Base-by-base conservation (phyloP, 2,329 filamentous ascomycete genomes). In the Rutstroemia sydowiana region DNA sequence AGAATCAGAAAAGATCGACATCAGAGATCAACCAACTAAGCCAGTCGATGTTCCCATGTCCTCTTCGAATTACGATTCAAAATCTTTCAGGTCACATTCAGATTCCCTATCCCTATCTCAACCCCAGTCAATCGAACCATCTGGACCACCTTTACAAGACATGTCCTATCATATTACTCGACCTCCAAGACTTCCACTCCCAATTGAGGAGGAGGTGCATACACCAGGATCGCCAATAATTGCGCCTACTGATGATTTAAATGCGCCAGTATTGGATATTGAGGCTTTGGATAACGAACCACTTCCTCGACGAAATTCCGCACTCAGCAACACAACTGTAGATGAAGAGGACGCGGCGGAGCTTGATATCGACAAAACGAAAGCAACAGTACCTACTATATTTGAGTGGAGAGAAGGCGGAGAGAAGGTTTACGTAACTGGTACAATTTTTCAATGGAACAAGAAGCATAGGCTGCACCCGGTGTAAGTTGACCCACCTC, bases 381-480 rank as follows among this genome's bases (percentile, higher is more conserved):
- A 84, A 56, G 85, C 87, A 36, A 87, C 87, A 7, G 87, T 97
- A 39, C 88, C 89, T 2, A 95, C 88, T 1, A 74, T 79, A 53
- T 82, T 98, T 53, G 87, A 95, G 70, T 98, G 93, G 93, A 79
- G 55, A 40, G 55, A 62, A 8, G 82, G 82, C 48, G 91, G 88
- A 53, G 87, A 95, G 53, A 95, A 91, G 70, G 82, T 97, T 58
- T 98, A 95, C 68, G 90, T 98, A 42, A 98, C 93, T 0, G 92
- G 92, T 59, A 97, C 93, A 18, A 96, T 97, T 66, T 95, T 95
- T 62, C 88, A 92, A 68, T 98, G 93, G 93, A 90, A 95, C 70
- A 85, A 87, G 68, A 97, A 97, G 71, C 95, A 91, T 67, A 82
- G 87, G 61, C 74, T 98, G 65, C 82, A 90, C 69, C 84, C 80